Percentiles rank a stretch among this genome's conserved stretches.
Conservation (phyloP, 345 rosid species). For the Acer yangbiense region DNA sequence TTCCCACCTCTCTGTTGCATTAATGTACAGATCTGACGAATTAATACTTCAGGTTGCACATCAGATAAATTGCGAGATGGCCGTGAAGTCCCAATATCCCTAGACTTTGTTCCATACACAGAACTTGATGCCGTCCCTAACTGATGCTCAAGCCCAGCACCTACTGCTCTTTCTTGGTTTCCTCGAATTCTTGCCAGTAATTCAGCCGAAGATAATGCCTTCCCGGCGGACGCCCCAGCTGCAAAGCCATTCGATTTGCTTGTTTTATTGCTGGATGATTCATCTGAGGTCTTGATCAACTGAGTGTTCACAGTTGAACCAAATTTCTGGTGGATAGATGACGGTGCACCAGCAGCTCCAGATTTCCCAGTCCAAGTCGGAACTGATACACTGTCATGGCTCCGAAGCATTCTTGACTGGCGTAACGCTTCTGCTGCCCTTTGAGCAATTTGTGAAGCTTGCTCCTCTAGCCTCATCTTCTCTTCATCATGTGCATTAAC, state of each 20-base stretch:
- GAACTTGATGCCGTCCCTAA: constrained; percentile 42
- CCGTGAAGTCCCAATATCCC: constrained; percentile 33
- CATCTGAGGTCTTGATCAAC: constrained; percentile 44
- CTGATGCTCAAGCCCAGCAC: constrained; percentile 60
- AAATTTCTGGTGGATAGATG: constrained; percentile 66
- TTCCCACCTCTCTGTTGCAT: constrained; percentile 79
- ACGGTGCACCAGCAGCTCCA: constrained; percentile 91
- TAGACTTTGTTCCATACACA: constrained; percentile 24
- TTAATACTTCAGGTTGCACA: constrained; percentile 78
- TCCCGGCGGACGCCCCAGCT: constrained; percentile 84
- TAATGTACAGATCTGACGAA: constrained; percentile 80
- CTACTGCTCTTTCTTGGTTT: constrained; percentile 67
- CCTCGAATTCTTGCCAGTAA: constrained; percentile 78
- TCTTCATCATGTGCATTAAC: constrained; percentile 75
- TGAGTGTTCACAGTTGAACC: constrained; percentile 67
- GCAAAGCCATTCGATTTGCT: constrained; percentile 43
- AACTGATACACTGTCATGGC: constrained; percentile 71
- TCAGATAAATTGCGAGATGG: constrained; percentile 32
- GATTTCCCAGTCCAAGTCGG: constrained; percentile 98
- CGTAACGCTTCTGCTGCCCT: constrained; percentile 95
- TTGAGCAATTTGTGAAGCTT: constrained; percentile 89
- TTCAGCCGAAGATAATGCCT: constrained; percentile 83
- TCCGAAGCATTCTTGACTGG: constrained; percentile 82
- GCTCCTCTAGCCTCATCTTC: constrained; percentile 82
- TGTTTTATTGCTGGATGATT: constrained; percentile 39